Base-by-base conservation (phyloP, 495 filamentous ascomycete species). In the Aspergillus ellipticus region DNA sequence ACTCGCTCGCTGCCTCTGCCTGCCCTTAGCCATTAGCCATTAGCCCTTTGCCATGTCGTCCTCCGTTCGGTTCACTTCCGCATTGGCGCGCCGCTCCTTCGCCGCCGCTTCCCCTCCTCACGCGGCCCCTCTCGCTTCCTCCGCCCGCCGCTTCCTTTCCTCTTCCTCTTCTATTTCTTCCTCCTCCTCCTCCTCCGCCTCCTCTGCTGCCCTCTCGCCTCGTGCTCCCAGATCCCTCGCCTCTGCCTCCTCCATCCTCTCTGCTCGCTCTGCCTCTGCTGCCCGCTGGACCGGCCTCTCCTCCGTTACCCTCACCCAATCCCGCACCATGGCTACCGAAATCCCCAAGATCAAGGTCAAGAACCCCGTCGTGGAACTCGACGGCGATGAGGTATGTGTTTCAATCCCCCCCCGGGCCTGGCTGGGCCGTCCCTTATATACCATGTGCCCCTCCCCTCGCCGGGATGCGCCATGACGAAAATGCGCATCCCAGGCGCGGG, bases 341-440 rank as follows among this genome's bases (percentile, higher is more conserved):
- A 60, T 49, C n/a, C 16, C 61, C 59, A 96, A 96, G 85, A 97
- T 97, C 80, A 90, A 94, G 80, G 92, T 97, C 70, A 87, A 92
- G 84, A 97, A 95, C 75, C 94, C 94, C 56, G 85, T 98, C 66
- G 94, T 98, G 73, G 90, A 93, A 74, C 81, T 98, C 67, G 94
- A 98, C 73, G 94, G 94, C 65, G 94, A 98, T 80, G 94, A 98
- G 78, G 77, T 80, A 75, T 54, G 74, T 61, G 21, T 5, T 49
- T 56, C 26, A 2, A 22, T 41, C 16, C 35, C 13, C 11, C n/a
- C 45, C 24, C 17, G 3, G 21, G 15, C 6, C 24, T 48, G 45
- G 24, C 4, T n/a, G 11, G 21, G 1, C 11, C n/a, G 2, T n/a
- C 45, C 63, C 65, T 67, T 65, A 64, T 69, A 70, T 63, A 65